These are phyloP conservation scores for Berberis vulgaris DNA, from an alignment of 164 flowering plant species.

Conservation along the genomic window DNA sequence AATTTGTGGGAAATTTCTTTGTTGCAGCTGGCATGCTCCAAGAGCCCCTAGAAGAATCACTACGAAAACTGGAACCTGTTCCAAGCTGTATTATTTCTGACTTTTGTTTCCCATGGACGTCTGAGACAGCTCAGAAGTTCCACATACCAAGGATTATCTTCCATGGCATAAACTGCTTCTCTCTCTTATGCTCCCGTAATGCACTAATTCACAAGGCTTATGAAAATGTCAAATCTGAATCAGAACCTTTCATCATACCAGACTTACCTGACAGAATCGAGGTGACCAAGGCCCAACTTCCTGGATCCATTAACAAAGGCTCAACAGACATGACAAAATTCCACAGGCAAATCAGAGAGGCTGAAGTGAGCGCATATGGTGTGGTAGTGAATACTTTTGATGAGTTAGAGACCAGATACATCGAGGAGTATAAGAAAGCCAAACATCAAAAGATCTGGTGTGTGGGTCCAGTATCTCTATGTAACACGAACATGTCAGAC, in stretches of 20 bases:
- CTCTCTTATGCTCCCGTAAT: conserved; percentile 9
- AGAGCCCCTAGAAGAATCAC: conserved; percentile 22
- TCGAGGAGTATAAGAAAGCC: conserved; percentile 12
- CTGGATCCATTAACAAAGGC: not conserved
- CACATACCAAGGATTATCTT: conserved; percentile 34
- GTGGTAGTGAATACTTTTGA: conserved; percentile 27
- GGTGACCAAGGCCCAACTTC: conserved; percentile 23
- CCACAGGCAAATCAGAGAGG: conserved; percentile 14
- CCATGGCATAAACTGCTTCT: conserved; percentile 25
- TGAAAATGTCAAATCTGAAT: conserved; percentile 14
- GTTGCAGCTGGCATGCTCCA: conserved; percentile 19
- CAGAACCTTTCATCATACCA: conserved; percentile 28
- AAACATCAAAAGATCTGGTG: conserved; percentile 17
- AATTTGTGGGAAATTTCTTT: conserved; percentile 17
- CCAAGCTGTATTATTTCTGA: conserved; percentile 43
- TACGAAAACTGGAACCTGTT: conserved; percentile 12
- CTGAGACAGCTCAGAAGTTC: conserved; percentile 17
- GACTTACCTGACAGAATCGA: conserved; percentile 23
- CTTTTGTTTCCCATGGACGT: conserved; percentile 25
- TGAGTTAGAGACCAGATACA: conserved; percentile 19
- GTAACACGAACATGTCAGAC: conserved; percentile 21
- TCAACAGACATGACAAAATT: not conserved
- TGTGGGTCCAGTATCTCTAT: conserved; percentile 25
- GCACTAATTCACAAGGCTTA: conserved; percentile 5
- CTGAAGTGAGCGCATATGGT: conserved; percentile 25